phyloP scores from a whole-genome alignment of 441 rosid species.

The Croton setiger region DNA sequence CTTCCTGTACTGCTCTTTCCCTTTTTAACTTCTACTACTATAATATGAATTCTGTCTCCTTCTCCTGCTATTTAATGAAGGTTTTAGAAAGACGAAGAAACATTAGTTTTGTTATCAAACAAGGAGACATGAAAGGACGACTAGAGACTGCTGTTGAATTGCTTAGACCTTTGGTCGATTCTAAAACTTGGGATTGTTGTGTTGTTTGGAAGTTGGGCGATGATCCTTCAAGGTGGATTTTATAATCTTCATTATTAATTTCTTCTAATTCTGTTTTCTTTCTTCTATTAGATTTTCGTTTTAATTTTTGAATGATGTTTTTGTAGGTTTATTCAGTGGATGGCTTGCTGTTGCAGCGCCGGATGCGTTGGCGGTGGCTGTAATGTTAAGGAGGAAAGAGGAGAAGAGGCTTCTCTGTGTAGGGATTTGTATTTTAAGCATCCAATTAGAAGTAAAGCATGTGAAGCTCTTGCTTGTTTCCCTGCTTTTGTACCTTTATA shows the following conservation, averaged over 20 bases:
- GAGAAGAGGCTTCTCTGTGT: slow-evolving; percentile 35
- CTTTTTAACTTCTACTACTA: too few species aligned
- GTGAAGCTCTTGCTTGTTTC: slow-evolving; percentile 59
- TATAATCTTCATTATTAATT: not conserved
- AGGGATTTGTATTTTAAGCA: slow-evolving; percentile 56
- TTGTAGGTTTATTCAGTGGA: slow-evolving; percentile 76
- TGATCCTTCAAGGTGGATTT: slow-evolving; percentile 62
- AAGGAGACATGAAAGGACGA: slow-evolving; percentile 39
- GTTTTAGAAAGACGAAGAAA: not conserved
- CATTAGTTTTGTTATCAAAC: not conserved
- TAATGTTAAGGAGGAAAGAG: slow-evolving; percentile 35
- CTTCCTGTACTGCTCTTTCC: not conserved
- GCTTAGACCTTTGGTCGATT: slow-evolving; percentile 70
- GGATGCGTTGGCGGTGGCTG: slow-evolving; percentile 13
- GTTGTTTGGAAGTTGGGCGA: slow-evolving; percentile 81
- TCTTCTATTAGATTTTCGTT: not conserved
- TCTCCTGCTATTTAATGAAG: not conserved
- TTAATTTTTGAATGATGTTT: not conserved
- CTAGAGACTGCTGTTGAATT: slow-evolving; percentile 46
- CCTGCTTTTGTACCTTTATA: slow-evolving; percentile 61
- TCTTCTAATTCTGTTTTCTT: not conserved
- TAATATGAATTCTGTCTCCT: not conserved
- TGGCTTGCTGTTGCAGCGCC: slow-evolving; percentile 67
- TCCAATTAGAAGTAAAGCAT: slow-evolving; percentile 46
- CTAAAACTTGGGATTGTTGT: slow-evolving; percentile 66